These are phyloP conservation scores for Russula olivacea DNA, from an alignment of 768 basidiomycete genomes.

Conservation along the genomic window DNA sequence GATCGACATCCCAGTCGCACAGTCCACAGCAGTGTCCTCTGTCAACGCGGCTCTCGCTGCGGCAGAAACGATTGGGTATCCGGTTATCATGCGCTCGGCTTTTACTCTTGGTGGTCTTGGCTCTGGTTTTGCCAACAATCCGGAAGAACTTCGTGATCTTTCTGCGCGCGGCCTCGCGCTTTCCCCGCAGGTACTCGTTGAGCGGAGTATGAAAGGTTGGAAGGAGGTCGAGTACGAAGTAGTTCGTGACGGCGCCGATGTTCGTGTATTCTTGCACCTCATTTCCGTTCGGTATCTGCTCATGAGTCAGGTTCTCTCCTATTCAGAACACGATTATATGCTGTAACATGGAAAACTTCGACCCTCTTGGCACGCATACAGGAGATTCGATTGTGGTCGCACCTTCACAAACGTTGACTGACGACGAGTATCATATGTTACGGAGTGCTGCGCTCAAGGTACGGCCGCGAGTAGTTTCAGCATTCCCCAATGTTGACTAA, in stretches of 20 bases:
- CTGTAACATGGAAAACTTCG: slow-evolving; percentile 99
- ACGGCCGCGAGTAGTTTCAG: not conserved
- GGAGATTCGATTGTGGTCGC: slow-evolving; percentile 99
- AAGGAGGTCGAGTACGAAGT: slow-evolving; percentile 99
- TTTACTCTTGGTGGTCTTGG: slow-evolving; percentile 98
- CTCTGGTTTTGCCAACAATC: slow-evolving; percentile 93
- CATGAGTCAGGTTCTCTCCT: not conserved
- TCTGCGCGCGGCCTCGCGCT: slow-evolving; percentile 87
- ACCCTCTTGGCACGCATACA: slow-evolving; percentile 97
- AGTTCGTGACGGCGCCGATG: slow-evolving; percentile 95
- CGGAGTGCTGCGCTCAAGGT: slow-evolving; percentile 97
- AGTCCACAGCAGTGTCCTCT: slow-evolving; percentile 94
- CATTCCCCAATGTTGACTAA: not conserved
- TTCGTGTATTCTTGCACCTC: slow-evolving; percentile 38
- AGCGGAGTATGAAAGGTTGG: slow-evolving; percentile 99
- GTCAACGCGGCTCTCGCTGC: slow-evolving; percentile 90
- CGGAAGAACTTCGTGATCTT: slow-evolving; percentile 91
- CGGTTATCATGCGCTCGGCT: slow-evolving; percentile 93
- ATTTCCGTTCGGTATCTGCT: not conserved
- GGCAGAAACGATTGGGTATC: slow-evolving; percentile 89
- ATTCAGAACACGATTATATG: slow-evolving; percentile 97
- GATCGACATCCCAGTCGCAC: slow-evolving; percentile 39
- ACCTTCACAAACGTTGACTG: slow-evolving; percentile 94
- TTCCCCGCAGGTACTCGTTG: slow-evolving; percentile 93
- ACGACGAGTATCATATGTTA: slow-evolving; percentile 99